Percentiles rank a stretch among this genome's conserved stretches.
Conservation (phyloP, 2,329 filamentous ascomycete genomes). For the Sporothrix variecibatus region DNA sequence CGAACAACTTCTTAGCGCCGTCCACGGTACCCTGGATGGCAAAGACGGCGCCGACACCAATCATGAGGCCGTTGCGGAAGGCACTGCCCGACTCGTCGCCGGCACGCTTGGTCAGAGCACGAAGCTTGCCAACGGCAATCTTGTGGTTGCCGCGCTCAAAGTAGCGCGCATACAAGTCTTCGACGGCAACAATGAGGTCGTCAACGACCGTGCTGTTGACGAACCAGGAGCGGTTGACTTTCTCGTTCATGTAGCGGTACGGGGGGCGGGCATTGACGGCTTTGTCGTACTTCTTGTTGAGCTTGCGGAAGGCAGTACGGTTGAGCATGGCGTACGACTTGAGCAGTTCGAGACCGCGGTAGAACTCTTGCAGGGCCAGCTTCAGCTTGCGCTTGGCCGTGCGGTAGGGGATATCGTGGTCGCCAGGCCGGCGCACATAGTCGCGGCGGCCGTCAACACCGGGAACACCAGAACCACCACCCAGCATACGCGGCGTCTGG, state of each 20-base stretch:
- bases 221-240: constrained; percentile 88
- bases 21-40: constrained; percentile 65
- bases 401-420: constrained; percentile 74
- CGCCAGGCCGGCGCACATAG: constrained; percentile 51
- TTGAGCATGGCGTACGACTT: constrained; percentile 92
- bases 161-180: constrained; percentile 91
- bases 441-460: constrained; percentile 44
- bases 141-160: constrained; percentile 95
- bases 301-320: constrained; percentile 89
- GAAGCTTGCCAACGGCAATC: constrained; percentile 82
- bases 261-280: constrained; percentile 75
- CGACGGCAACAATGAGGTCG: constrained; percentile 73
- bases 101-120: constrained; percentile 65
- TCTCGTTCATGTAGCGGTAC: constrained; percentile 83
- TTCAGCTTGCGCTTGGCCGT: constrained; percentile 91
- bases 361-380: constrained; percentile 87
- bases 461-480: constrained; percentile 21
- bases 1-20: constrained; percentile 55
- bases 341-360: constrained; percentile 84
- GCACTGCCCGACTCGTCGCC: constrained; percentile 58
- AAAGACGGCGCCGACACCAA: constrained; percentile 69
- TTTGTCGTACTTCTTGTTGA: constrained; percentile 99
- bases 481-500: constrained; percentile 49
- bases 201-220: constrained; percentile 87
- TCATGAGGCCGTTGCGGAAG: constrained; percentile 64